Base-by-base conservation (phyloP, 305 asterid genomes). In the Plantago coronopus region DNA sequence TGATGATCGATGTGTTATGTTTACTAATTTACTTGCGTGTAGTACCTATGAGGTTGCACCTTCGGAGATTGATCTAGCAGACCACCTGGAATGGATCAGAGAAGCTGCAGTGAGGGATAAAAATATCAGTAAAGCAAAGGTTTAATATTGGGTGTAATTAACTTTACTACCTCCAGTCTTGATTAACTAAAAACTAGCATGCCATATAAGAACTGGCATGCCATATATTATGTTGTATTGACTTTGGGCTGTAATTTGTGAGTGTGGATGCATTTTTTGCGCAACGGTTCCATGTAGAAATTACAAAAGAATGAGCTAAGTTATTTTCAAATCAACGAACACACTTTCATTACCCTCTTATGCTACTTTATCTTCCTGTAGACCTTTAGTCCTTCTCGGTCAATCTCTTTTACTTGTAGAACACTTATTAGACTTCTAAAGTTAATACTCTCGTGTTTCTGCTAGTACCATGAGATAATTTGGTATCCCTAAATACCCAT, bases 11-110 rank as follows among this genome's bases (percentile, higher is more conserved):
- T 48, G 57, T 53, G 51, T 46, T 31, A 25, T 38, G 58, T 59
- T 74, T 50, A 65, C 42, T 43, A 27, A 50, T 61, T 71, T 48
- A 34, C 72, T 64, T 59, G 59, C 55, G 47, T 66, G 69, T 62
- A 84, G 95, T 74, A 51, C 79, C 23, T 78, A 62, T 45, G 89
- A 82, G 69, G 79, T 78, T 66, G 76, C 78, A 17, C 89, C 89
- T 62, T 77, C 72, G 49, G 80, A 75, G 70, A 76, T 55, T 58
- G 87, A 84, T 74, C 84, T 87, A 9, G 53, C 68, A 58, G 73
- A 74, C 67, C 89, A 82, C 72, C 63, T 87, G 64, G 67, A 68
- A 61, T 68, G 77, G 70, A 69, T 87, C 47, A 64, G 42, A 38
- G 80, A 74, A 68, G 81, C 83, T 65, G 81, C 74, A 31, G 7